Evolutionary conservation across 2,329 filamentous ascomycete species (phyloP), one percentile per base, ranked within the genome.

Genomic region (Epichloe bromicola): DNA sequence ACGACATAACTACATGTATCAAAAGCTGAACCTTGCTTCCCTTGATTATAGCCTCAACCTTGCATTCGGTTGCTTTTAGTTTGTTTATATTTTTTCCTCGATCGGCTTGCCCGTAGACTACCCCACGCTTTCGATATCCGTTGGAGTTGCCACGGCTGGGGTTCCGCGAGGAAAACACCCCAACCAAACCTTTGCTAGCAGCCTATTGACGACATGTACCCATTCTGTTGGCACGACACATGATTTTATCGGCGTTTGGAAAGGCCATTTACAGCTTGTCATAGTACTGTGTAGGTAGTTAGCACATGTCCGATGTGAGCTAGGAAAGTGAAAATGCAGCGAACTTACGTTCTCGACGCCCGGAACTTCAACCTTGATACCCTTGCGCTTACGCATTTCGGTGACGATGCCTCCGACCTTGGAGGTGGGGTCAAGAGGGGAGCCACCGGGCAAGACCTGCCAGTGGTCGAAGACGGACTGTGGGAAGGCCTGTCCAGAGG

Each of bases 381-480:
- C 93, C 88, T 98, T 98, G 76, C 91, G 88, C 85, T 96, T 96
- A 70, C 93, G 89, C 85, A 94, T 95, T 54, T 85, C 81, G 69
- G 78, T 75, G 64, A 97, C 88, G 64, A 96, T 78, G 69, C 80
- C 72, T 70, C 90, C 93, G 65, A 85, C 80, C 81, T 90, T 88
- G 67, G 81, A 82, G 66, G 82, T 85, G 69, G 73, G 60, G 74
- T 98, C 91, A 67, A 96, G 81, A 62, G 88, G 84, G 63, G 86
- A 93, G 65, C 93, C 93, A 83, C 91, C 91, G 63, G 90, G 88
- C 63, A 97, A 83, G 65, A 93, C 76, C 77, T 95, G 86, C 89
- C 90, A 98, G 79, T 98, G 93, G 74, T 97, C 91, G 77, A 98
- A 98, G 66, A 98, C 89, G 65, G 85, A 86, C 77, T 96, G 90